Percentiles rank a stretch among this genome's conserved stretches.
phyloP scores from a whole-genome alignment of 2,329 filamentous ascomycete genomes.

The Colletotrichum sp. region DNA sequence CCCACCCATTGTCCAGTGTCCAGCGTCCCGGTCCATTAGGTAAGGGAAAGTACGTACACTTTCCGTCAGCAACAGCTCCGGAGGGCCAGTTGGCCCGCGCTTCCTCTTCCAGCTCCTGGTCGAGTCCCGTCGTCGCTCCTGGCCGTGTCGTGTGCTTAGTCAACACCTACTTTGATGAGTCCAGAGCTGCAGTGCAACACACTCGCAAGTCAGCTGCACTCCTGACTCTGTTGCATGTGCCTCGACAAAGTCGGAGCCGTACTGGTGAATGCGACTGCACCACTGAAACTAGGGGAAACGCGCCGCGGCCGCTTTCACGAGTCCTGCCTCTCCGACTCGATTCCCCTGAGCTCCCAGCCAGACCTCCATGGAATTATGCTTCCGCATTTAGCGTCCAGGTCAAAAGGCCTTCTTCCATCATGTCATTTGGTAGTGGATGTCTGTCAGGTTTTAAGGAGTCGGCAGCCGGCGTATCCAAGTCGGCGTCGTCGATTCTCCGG shows the following conservation, averaged over 20 bases:
- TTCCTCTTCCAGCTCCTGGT: background rate
- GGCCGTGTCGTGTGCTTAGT: background rate
- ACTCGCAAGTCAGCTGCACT: background rate
- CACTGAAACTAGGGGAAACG: constrained; percentile 5
- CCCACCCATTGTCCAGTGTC: background rate
- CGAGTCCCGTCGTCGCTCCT: no score
- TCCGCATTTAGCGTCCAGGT: background rate
- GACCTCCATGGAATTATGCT: background rate
- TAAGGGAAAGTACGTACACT: background rate
- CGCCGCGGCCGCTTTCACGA: background rate
- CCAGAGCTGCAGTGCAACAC: background rate
- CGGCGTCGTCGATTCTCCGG: background rate
- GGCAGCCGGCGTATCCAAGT: background rate
- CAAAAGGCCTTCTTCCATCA: background rate
- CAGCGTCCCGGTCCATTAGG: background rate
- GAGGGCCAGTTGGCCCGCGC: background rate
- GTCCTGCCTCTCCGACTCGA: background rate
- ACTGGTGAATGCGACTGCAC: background rate
- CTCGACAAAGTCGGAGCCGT: background rate
- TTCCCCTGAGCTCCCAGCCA: background rate
- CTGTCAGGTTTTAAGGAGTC: background rate
- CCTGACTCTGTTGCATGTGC: background rate
- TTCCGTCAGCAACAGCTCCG: background rate
- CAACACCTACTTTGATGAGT: background rate
- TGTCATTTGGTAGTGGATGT: background rate